These are phyloP conservation scores for Mycotypha africana DNA, from an alignment of 371 early-diverging fungal genomes.

Conservation along the genomic window DNA sequence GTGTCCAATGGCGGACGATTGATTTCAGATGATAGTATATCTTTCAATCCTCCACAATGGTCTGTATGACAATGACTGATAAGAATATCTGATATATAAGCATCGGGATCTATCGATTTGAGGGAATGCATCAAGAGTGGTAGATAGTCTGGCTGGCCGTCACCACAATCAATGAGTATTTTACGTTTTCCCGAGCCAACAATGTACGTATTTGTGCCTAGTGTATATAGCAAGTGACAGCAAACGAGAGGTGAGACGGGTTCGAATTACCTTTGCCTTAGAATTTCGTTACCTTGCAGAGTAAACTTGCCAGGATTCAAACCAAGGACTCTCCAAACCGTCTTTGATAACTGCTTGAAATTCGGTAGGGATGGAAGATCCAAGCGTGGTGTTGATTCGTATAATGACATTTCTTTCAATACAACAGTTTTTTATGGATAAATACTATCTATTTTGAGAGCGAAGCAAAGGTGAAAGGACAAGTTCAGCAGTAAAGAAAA, in stretches of 20 bases:
- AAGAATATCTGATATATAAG: conserved; percentile 57
- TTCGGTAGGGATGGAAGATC: conserved; percentile 22
- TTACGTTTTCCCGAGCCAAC: conserved; percentile 62
- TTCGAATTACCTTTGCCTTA: background rate
- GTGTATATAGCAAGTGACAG: too few relatives aligned
- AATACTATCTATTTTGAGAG: background rate
- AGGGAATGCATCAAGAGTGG: conserved; percentile 43
- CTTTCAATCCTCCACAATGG: conserved; percentile 65
- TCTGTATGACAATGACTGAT: conserved; percentile 78
- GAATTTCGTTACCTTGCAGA: conserved; percentile 60
- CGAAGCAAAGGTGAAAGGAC: background rate
- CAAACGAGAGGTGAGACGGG: background rate
- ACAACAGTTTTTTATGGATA: too few relatives aligned
- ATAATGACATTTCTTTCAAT: conserved; percentile 1
- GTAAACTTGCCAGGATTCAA: conserved; percentile 76
- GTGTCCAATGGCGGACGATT: too few relatives aligned
- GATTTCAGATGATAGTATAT: conserved; percentile 29
- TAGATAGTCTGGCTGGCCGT: conserved; percentile 61
- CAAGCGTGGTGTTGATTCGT: background rate
- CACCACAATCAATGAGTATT: conserved; percentile 71
- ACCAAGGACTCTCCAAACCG: conserved; percentile 58
- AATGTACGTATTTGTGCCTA: conserved; percentile 75
- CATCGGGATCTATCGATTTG: conserved; percentile 10
- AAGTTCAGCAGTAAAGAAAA: background rate
- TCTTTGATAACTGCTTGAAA: conserved; percentile 36